phyloP scores from a whole-genome alignment of 2,329 filamentous ascomycete species.

The Xylariaceae sp. region DNA sequence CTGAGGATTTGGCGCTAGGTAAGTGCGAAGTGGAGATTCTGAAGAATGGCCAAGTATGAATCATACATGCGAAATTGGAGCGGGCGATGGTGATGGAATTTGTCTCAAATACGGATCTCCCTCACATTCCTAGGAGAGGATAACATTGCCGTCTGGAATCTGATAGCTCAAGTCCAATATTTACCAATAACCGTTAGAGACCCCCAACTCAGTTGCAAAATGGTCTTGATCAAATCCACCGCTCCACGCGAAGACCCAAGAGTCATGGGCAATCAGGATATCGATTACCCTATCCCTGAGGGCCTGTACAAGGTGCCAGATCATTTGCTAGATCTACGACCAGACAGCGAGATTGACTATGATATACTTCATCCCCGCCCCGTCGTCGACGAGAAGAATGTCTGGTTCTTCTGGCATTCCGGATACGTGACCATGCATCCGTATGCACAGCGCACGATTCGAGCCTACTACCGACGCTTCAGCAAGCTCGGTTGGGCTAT shows the following conservation, averaged over 20 bases:
- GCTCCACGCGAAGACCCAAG: background rate
- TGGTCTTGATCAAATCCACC: background rate
- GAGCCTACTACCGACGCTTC: slow-evolving; percentile 48
- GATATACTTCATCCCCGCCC: background rate
- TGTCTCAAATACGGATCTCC: too few relatives aligned
- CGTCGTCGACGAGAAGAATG: slow-evolving; percentile 39
- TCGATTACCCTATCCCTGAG: background rate
- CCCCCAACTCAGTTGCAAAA: background rate
- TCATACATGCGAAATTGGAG: too few relatives aligned
- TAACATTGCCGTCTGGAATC: background rate
- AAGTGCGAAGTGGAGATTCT: too few relatives aligned
- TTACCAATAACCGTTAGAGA: background rate
- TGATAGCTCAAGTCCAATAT: background rate
- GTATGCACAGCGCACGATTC: slow-evolving; percentile 47
- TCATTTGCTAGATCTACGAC: background rate
- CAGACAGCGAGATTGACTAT: background rate
- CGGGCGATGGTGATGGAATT: too few relatives aligned
- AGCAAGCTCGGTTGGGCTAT: slow-evolving; percentile 46
- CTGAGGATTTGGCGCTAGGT: too few relatives aligned
- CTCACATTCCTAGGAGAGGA: too few relatives aligned
- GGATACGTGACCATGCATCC: slow-evolving; percentile 44
- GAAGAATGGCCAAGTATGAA: too few relatives aligned
- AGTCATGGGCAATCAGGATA: background rate
- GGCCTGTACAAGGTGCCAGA: background rate
- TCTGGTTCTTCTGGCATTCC: slow-evolving; percentile 54